Base-by-base conservation (phyloP, 805 yeast species). In the Dipodascopsis uninucleata region DNA sequence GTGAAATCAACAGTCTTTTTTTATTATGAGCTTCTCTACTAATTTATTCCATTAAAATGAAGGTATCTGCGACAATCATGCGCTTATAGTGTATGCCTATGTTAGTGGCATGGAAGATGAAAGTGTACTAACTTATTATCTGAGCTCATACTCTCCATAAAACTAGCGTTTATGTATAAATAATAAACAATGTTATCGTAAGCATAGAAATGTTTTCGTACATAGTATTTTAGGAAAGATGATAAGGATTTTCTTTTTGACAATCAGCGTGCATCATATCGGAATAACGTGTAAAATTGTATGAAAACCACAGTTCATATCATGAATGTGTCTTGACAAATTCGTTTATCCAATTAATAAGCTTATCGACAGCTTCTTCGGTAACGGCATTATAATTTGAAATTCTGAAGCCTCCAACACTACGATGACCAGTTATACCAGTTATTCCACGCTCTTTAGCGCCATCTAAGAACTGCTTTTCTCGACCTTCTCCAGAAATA, bases 331-430 rank as follows among this genome's bases (percentile, higher is more conserved):
- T 63, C 38, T 73, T 58, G 28, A 80, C 93, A 68, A 83, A 87
- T 36, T 76, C 72, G 17, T 71, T 66, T 34, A 85, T 66, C 57
- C 76, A 86, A 17, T 71, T 67, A 28, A 73, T 79, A 55, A 87
- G 70, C 45, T 69, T 57, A 50, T 77, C 68, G 23, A 79, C 81
- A 58, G 85, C 77, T 18, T 74, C 71, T 37, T 77, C 68, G 3
- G 79, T 64, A 41, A 93, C 84, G 12, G 97, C 96, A 61, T 93
- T 90, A 66, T 90, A 53, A 43, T 88, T 70, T 10, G 97, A 88
- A 12, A 94, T 89, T 66, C 98, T 81, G 67, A 93, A 83, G 24
- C 98, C 98, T 40, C 97, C 97, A 34, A 90, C 97, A 3, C 96
- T 86, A 64, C 97, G 78, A 67, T 90, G 97, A 32, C 98, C 97